Percentiles rank a stretch among this genome's conserved stretches.
These are phyloP conservation scores for Phaseolus lunatus DNA, from an alignment of 306 rosid genomes.

Conservation along the genomic window DNA sequence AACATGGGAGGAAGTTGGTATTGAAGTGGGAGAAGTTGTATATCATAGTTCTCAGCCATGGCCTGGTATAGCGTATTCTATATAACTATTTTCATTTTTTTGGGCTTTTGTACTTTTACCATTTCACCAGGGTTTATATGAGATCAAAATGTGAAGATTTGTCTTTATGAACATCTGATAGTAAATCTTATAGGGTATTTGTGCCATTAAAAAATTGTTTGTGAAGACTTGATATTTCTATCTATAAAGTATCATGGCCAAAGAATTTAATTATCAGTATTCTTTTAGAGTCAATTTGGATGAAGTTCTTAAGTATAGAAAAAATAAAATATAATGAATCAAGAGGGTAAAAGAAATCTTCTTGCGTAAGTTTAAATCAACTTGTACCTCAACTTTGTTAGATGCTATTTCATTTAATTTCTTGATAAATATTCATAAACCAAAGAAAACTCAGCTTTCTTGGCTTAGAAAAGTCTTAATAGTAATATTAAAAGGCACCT, in stretches of 20 bases:
- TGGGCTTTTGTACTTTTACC: background rate
- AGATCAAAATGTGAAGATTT: background rate
- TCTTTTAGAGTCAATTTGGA: background rate
- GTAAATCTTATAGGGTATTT: background rate
- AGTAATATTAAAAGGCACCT: background rate
- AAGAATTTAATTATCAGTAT: background rate
- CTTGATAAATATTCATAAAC: background rate
- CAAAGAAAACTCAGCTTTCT: background rate
- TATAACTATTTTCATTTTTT: background rate
- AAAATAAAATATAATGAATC: background rate
- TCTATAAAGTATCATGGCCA: background rate
- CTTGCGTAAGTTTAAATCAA: background rate
- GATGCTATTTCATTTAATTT: background rate
- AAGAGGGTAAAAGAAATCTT: conserved; percentile 3
- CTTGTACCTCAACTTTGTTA: background rate
- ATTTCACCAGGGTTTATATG: conserved; percentile 3
- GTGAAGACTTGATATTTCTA: background rate
- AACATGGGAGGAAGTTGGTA: conserved; percentile 91
- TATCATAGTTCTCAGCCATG: conserved; percentile 96
- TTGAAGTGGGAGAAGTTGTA: conserved; percentile 90
- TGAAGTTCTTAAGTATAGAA: background rate
- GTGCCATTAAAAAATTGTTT: background rate
- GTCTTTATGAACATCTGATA: background rate
- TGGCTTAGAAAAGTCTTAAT: background rate
- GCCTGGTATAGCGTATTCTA: conserved; percentile 68